Evolutionary conservation across 345 rosid genomes (phyloP), one percentile per base, ranked within the genome.

Genomic region (Brassica carinata): DNA sequence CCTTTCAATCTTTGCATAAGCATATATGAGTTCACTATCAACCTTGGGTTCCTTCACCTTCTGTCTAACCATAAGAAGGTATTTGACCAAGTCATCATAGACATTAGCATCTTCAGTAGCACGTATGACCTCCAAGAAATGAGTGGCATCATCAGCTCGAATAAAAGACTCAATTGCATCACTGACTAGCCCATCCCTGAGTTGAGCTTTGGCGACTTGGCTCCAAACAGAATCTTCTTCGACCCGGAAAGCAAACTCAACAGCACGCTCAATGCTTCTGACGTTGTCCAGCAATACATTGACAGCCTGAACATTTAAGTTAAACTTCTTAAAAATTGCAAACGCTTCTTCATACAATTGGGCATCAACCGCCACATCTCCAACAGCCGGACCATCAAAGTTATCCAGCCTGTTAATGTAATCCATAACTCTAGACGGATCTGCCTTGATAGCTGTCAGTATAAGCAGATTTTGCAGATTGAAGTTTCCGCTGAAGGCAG

Each of bases 341-440:
- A 85, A 92, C 68, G 97, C 94, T 88, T 94, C 97, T 88, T 90
- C 97, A 14, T 86, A 94, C 3, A 94, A 83, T 81, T 92, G 96
- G 9, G 93, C 97, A 86, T 94, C 94, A 77, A 92, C 94, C 1
- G 99, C 98, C 77, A 93, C 97, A 87, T 96, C 99, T 74, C 99
- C 99, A 78, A 96, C 96, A 55, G 97, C 97, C 73, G 99, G 99
- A 75, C 99, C 98, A 88, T 96, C 99, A 85, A 96, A 96, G 79
- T 94, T 96, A 83, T 94, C 97, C 67, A 94, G 88, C 87, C 99
- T 90, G 81, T 94, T 94, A 64, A 96, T 85, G 79, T 96, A 96
- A 83, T 94, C 99, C 99, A 96, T 94, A 53, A 92, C 98, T 84
- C 98, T 89, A 61, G 98, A 91, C 45, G 99, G 95, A 82, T 96